phyloP scores from a whole-genome alignment of 345 rosid species.

The Physaria fendleri region DNA sequence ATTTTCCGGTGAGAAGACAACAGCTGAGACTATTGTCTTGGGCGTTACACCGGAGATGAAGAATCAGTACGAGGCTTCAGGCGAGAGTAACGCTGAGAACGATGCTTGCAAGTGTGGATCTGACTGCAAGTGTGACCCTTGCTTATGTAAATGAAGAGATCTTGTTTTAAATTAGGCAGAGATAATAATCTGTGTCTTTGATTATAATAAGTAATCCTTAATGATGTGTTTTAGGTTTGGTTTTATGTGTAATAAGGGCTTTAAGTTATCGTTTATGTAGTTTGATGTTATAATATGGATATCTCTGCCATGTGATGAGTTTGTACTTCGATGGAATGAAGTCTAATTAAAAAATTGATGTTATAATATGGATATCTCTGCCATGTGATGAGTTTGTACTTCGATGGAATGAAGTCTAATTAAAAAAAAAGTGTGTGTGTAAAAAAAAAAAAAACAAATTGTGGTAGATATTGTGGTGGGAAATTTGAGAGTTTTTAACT shows the following conservation, averaged over 20 bases:
- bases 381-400: conserved; percentile 5
- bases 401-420: no score
- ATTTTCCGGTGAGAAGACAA: conserved; percentile 38
- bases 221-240: conserved; percentile 13
- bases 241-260: conserved; percentile 18
- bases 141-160: conserved; percentile 68
- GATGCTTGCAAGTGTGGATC: conserved; percentile 80
- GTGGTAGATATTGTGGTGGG: no score
- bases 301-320: no score
- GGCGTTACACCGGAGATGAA: conserved; percentile 49
- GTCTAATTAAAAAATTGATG: no score
- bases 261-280: not conserved
- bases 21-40: conserved; percentile 41
- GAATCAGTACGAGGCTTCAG: conserved; percentile 41
- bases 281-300: no score
- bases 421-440: no score
- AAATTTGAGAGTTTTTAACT: no score
- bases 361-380: no score
- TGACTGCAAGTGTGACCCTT: conserved; percentile 78
- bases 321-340: no score
- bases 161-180: no score
- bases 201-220: not conserved
- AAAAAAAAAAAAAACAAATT: no score
- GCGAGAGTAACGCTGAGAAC: conserved; percentile 45
- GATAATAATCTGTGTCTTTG: not conserved